Evolutionary conservation across 164 flowering plant genomes (phyloP).

Genomic region (Magnolia sinica): DNA sequence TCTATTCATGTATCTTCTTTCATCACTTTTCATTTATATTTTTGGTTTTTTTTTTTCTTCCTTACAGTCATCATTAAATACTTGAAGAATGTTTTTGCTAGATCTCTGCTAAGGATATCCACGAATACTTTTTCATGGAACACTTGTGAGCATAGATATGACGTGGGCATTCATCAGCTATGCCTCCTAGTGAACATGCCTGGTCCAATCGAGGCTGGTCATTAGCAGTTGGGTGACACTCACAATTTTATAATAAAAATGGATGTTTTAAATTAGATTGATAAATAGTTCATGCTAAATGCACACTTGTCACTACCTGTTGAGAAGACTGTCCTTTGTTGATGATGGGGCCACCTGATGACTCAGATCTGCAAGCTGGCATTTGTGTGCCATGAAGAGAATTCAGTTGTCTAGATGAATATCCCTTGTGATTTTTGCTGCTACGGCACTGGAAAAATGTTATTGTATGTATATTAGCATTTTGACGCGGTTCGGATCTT

Average conservation of each 20-base stretch:
- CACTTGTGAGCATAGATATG: too few species aligned
- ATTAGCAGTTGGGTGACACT: background rate
- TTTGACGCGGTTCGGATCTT: background rate
- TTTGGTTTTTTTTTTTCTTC: background rate
- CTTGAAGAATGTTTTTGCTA: background rate
- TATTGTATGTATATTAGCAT: background rate
- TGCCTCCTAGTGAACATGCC: background rate
- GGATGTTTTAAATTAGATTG: background rate
- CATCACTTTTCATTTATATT: background rate
- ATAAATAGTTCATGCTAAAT: background rate
- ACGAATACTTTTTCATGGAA: too few species aligned
- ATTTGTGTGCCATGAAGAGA: too few species aligned
- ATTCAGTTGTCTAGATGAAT: background rate
- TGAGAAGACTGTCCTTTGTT: background rate
- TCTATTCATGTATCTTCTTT: constrained; percentile 44
- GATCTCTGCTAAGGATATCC: too few species aligned
- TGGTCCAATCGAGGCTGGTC: background rate
- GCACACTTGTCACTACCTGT: background rate
- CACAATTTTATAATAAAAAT: too few species aligned
- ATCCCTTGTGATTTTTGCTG: background rate
- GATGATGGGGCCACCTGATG: too few species aligned
- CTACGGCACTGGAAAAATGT: background rate
- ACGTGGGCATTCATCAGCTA: background rate
- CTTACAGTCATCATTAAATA: background rate
- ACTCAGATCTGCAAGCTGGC: too few species aligned